Base-by-base conservation (phyloP, 148 eudicot species). In the Agrostemma githago region DNA sequence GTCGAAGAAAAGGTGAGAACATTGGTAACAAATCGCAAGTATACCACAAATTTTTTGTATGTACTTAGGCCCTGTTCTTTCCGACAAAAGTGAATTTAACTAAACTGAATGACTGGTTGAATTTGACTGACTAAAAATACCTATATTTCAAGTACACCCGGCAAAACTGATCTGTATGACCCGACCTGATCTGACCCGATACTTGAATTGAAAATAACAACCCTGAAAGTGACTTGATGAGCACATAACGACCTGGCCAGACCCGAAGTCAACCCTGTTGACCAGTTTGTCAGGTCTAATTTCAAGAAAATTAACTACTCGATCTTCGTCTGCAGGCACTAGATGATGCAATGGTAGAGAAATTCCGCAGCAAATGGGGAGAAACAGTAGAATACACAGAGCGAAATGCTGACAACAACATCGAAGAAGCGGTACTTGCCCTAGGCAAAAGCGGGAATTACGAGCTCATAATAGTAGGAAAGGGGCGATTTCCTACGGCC, bases 391-490 rank as follows among this genome's bases (percentile, higher is more conserved):
- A 79, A 26, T 79, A 68, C 65, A 61, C 8, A 1, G 77, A 74
- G 76, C 79, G 59, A 43, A 68, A 17, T 19, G 76, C 77, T 9
- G 65, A 40, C 34, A 83, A 40, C 34, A 83, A 80, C 70, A 54
- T 80, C 16, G 82, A 78, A 54, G 82, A 83, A 61, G 82, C 72
- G n/a, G 78, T 80, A 73, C 34, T 80, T 43, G 26, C 77, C 0
- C 38, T 85, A 17, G 88, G 85, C 17, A 48, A 67, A 62, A 80
- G 80, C 37, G 80, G 80, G 0, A 73, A 71, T 1, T 83, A 82
- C 58, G 78, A 82, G 57, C 82, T 85, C 2, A 81, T 83, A 0
- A 76, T 83, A 3, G 85, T 85, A 12, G 85, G 88, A 26, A 85
- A 83, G 71, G 88, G 83, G 19, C 77, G 88, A 19, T 85, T 82